These are phyloP conservation scores for Phyllosticta paracitricarpa DNA, from an alignment of 2,329 filamentous ascomycete genomes.

Conservation along the genomic window DNA sequence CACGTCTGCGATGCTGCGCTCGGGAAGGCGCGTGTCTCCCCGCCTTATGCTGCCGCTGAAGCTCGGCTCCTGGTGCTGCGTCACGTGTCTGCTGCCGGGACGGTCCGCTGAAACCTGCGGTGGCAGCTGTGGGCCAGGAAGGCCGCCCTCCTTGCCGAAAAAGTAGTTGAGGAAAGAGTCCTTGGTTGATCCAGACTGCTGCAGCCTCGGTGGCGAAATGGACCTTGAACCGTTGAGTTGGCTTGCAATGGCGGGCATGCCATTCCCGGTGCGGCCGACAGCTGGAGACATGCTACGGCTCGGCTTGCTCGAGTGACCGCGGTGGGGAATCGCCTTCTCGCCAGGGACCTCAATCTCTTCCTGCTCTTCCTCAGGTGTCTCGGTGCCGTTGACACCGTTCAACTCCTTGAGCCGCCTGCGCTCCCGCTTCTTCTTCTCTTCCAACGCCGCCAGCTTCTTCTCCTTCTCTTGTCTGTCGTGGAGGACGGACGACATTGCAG, in stretches of 20 bases:
- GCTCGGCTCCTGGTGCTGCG: slow-evolving; percentile 67
- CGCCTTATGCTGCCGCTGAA: slow-evolving; percentile 75
- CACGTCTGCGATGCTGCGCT: slow-evolving; percentile 30
- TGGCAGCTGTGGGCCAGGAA: slow-evolving; percentile 30
- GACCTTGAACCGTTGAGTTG: slow-evolving; percentile 58
- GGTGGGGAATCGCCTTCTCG: slow-evolving; percentile 46
- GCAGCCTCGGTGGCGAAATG: slow-evolving; percentile 51
- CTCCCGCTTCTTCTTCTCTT: slow-evolving; percentile 80
- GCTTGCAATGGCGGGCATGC: slow-evolving; percentile 47
- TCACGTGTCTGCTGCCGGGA: slow-evolving; percentile 56
- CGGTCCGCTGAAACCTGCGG: slow-evolving; percentile 17
- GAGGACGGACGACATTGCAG: slow-evolving; percentile 95
- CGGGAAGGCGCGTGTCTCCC: slow-evolving; percentile 46
- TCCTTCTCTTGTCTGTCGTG: slow-evolving; percentile 91
- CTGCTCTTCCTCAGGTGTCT: slow-evolving; percentile 51
- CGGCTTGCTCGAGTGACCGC: slow-evolving; percentile 51
- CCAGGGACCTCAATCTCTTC: slow-evolving; percentile 44
- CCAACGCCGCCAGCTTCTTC: slow-evolving; percentile 56
- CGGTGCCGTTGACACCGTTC: slow-evolving; percentile 62
- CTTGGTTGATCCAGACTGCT: slow-evolving; percentile 46
- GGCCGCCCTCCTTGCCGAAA: slow-evolving; percentile 83
- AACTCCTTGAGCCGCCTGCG: slow-evolving; percentile 74
- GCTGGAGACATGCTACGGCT: slow-evolving; percentile 76
- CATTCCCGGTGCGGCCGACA: slow-evolving; percentile 55
- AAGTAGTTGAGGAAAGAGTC: slow-evolving; percentile 98